Base-by-base conservation (phyloP, 2,329 filamentous ascomycete genomes). In the Calonectria pauciramosa region DNA sequence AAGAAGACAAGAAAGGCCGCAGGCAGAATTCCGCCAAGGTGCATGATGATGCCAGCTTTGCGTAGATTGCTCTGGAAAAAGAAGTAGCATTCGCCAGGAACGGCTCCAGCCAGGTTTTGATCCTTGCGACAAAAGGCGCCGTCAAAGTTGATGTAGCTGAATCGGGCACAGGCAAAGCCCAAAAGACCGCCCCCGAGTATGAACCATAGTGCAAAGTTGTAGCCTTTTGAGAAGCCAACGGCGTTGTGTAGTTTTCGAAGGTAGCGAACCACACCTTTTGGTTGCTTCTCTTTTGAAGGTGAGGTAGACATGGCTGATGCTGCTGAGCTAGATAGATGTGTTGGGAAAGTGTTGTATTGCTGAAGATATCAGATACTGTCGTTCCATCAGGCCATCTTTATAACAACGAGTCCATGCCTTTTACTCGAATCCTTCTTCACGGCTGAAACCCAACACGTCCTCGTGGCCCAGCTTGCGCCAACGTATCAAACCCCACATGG, bases 1-100 rank as follows among this genome's bases (percentile, higher is more conserved):
- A 88, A 81, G 44, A 85, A 82, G 4, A 84, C 85, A 0, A 90
- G 84, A 0, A 90, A 70, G 0, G 81, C 82, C 0, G 84, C 88
- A 0, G 88, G 88, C 0, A 90, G 78, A 9, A 89, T 84, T 11
- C 81, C 77, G 3, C 78, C 84, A 0, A 90, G 80, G 68, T 90
- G 89, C 2, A 89, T 70, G 16, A 86, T 83, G 26, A 90, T 87
- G 51, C 87, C 87, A 14, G 38, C 60, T 23, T 65, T 65, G 30
- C 60, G 41, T 26, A 65, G 26, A 3, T 49, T 49, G 28, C 30
- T 34, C 7, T 38, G 60, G 20, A 49, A 65, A 23, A 47, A 65
- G 23, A 47, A 65, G 36, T 65, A 65, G 41, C 60, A 65, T n/a
- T 65, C 60, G 60, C 60, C 60, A 26, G 60, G 41, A 5, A 65